Evolutionary conservation across 1,284 basidiomycete genomes (phyloP).

Genomic region (Cutaneotrichosporon spelunceum): DNA sequence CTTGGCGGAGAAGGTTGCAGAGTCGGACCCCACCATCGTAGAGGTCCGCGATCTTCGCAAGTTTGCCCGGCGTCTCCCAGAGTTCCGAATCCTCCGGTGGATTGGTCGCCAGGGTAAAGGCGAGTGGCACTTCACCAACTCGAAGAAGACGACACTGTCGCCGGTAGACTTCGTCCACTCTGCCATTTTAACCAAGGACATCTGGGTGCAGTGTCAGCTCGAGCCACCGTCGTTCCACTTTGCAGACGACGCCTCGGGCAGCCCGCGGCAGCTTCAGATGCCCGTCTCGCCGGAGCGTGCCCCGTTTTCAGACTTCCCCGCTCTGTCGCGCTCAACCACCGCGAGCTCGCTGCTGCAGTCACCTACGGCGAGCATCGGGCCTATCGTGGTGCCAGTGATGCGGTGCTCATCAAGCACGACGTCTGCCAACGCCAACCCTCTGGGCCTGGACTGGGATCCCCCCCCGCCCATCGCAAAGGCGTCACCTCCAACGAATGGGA

Average conservation of each 20-base stretch:
- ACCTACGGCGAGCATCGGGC: constrained; percentile 4
- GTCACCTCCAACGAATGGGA: neutral
- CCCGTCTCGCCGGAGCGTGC: constrained; percentile 18
- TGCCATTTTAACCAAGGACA: constrained; percentile 17
- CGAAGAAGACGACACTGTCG: constrained; percentile 25
- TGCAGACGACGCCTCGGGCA: constrained; percentile 11
- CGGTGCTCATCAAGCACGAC: constrained; percentile 15
- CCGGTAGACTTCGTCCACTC: constrained; percentile 29
- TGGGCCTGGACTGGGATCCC: constrained; percentile 23
- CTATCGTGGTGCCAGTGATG: neutral
- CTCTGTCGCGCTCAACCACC: constrained; percentile 21
- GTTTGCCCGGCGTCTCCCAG: constrained; percentile 31
- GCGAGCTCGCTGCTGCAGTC: constrained; percentile 14
- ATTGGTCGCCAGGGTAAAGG: constrained; percentile 34
- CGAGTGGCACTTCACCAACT: constrained; percentile 26
- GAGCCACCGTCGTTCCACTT: constrained; percentile 17
- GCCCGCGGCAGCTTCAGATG: constrained; percentile 13
- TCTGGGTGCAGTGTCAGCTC: constrained; percentile 28
- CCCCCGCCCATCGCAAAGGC: neutral
- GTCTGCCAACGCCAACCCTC: constrained; percentile 10
- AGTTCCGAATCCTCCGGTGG: constrained; percentile 29
- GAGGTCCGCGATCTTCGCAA: constrained; percentile 34
- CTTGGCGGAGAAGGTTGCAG: constrained; percentile 18
- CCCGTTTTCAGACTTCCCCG: constrained; percentile 15
- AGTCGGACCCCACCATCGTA: constrained; percentile 26